Evolutionary conservation across 768 basidiomycete species (phyloP).

Genomic region (Lyophyllum semitale): DNA sequence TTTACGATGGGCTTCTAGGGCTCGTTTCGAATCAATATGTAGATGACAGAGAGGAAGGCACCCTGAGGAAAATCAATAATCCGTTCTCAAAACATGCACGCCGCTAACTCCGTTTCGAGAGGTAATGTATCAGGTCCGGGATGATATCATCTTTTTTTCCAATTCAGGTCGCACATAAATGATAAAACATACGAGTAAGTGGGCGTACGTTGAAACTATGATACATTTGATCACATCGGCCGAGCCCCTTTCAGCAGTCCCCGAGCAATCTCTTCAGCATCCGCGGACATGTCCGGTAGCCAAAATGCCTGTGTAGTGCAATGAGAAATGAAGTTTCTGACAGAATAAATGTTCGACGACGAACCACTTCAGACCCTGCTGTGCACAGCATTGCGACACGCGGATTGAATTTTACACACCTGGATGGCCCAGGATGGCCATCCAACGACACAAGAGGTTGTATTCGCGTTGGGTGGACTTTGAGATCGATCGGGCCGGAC

Average conservation of each 20-base stretch:
- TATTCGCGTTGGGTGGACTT: constrained; percentile 49
- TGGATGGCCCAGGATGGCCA: constrained; percentile 79
- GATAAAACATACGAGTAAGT: not conserved
- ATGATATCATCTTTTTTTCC: not conserved
- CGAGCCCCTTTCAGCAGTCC: constrained; percentile 61
- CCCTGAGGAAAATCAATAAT: not conserved
- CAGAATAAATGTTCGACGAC: constrained; percentile 20
- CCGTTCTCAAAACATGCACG: not conserved
- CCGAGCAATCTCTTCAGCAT: constrained; percentile 71
- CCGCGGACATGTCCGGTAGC: constrained; percentile 59
- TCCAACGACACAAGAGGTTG: constrained; percentile 52
- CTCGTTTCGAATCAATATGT: not conserved
- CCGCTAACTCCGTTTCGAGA: not conserved
- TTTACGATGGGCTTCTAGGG: not conserved
- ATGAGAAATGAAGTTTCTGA: constrained; percentile 2
- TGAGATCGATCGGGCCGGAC: constrained; percentile 55
- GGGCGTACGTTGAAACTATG: too few species aligned
- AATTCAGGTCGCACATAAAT: not conserved
- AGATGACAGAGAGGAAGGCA: not conserved
- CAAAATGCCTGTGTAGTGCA: constrained; percentile 40
- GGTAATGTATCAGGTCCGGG: not conserved
- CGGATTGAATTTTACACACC: constrained; percentile 92
- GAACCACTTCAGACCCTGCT: constrained; percentile 82
- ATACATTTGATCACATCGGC: not conserved
- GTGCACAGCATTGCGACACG: constrained; percentile 85